A percentile compares a stretch with the other conserved stretches of the same genome.
Conservation (phyloP, 2,329 filamentous ascomycete genomes). For the Fusarium sp. region DNA sequence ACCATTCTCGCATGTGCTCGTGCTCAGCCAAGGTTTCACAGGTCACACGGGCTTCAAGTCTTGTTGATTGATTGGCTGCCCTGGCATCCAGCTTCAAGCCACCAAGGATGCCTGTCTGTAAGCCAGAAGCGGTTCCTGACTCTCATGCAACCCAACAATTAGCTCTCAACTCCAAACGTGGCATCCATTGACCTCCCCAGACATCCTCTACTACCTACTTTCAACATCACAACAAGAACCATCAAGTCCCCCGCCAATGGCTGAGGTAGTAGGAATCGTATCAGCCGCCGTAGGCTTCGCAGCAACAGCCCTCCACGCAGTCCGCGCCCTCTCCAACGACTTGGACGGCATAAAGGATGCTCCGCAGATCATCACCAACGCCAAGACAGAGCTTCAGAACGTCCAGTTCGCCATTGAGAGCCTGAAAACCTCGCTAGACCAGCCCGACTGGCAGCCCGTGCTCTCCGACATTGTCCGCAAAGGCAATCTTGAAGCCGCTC, state of each 20-base stretch:
- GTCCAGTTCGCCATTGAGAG: neutral
- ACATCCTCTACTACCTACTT: no score
- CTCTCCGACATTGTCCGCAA: neutral
- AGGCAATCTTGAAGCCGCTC: neutral
- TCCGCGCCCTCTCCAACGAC: neutral
- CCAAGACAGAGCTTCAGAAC: neutral
- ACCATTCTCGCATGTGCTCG: no score
- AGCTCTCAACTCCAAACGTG: no score
- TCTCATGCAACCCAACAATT: no score
- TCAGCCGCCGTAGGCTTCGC: neutral
- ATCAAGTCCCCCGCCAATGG: neutral
- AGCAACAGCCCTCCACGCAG: neutral
- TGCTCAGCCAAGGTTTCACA: neutral
- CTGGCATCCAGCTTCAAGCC: neutral
- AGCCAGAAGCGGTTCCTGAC: no score
- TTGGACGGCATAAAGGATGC: neutral
- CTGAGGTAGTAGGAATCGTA: neutral
- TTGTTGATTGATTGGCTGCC: neutral
- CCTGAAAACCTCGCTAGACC: accelerated
- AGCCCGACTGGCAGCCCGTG: neutral
- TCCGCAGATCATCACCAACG: neutral
- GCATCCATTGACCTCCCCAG: no score
- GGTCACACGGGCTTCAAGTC: neutral
- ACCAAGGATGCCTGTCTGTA: neutral
- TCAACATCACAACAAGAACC: no score